Percentiles rank a stretch among this genome's conserved stretches.
Conservation (phyloP, 305 asterid genomes). For the Ajuga reptans region DNA sequence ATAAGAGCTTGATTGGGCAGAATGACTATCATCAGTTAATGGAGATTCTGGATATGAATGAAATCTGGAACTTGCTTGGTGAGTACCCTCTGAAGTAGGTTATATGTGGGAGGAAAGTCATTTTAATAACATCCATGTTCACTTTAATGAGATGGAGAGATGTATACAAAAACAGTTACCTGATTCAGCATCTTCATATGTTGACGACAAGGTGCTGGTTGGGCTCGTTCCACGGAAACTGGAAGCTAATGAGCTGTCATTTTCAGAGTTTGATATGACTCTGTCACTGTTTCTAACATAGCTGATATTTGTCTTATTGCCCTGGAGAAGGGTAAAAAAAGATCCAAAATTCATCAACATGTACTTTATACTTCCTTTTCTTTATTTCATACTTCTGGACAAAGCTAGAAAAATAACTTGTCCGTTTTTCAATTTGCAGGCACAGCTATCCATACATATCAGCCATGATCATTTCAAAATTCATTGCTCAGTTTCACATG, state of each 20-base stretch:
- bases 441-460: slow-evolving; percentile 11
- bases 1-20: slow-evolving; percentile 45
- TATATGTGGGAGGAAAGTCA: slow-evolving; percentile 16
- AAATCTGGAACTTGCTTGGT: slow-evolving; percentile 50
- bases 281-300: slow-evolving; percentile 45
- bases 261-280: slow-evolving; percentile 45
- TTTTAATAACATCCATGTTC: not conserved
- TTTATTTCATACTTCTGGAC: not conserved
- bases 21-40: slow-evolving; percentile 36
- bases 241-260: slow-evolving; percentile 54
- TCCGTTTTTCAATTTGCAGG: not conserved
- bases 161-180: slow-evolving; percentile 40
- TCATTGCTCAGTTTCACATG: not conserved
- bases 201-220: slow-evolving; percentile 70
- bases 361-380: not conserved
- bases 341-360: too few relatives aligned
- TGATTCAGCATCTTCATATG: slow-evolving; percentile 77
- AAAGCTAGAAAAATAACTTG: not conserved
- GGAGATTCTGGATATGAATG: slow-evolving; percentile 51
- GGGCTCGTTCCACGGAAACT: slow-evolving; percentile 66
- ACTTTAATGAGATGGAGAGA: slow-evolving; percentile 8
- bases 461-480: slow-evolving; percentile 5
- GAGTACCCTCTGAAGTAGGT: slow-evolving; percentile 49
- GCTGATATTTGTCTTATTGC: slow-evolving; percentile 50
- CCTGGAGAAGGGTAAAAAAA: slow-evolving; percentile 40